Conservation (phyloP, 495 filamentous ascomycete species). For the Cercophora scortea region DNA sequence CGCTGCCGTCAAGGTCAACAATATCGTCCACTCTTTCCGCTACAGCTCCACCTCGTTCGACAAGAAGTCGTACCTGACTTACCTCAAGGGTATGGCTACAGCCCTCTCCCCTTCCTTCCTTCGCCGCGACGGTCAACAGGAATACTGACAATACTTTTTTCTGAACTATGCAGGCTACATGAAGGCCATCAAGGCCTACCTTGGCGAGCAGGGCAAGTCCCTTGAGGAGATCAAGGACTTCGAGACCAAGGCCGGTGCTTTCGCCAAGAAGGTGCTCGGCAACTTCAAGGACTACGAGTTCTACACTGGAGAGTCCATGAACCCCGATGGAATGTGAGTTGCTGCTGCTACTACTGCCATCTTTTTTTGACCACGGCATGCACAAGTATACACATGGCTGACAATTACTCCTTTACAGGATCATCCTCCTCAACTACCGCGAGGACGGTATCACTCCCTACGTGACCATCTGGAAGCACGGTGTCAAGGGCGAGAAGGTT, state of each 20-base stretch:
- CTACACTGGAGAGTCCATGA: constrained; percentile 84
- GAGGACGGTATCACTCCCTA: constrained; percentile 91
- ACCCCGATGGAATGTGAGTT: constrained; percentile 77
- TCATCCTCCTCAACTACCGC: constrained; percentile 93
- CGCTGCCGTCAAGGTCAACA: constrained; percentile 69
- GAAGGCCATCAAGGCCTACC: constrained; percentile 68
- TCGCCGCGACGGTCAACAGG: background rate
- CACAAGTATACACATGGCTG: background rate
- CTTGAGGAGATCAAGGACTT: constrained; percentile 64
- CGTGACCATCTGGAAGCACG: constrained; percentile 92
- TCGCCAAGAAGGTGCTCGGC: constrained; percentile 70
- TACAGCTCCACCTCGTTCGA: constrained; percentile 69
- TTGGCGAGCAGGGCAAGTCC: constrained; percentile 53
- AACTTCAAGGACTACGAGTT: constrained; percentile 96
- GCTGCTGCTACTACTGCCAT: constrained; percentile 10
- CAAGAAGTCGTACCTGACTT: constrained; percentile 71
- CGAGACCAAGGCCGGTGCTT: constrained; percentile 61
- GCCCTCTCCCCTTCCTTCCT: background rate
- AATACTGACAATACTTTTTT: background rate
- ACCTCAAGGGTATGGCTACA: constrained; percentile 71
- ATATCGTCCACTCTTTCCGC: constrained; percentile 89
- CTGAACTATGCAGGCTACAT: constrained; percentile 59
- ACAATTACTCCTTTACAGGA: constrained; percentile 47
- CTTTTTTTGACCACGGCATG: background rate
- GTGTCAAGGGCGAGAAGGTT: constrained; percentile 84